Conservation (phyloP, 83 land plant genomes). For the Larix sibirica region DNA sequence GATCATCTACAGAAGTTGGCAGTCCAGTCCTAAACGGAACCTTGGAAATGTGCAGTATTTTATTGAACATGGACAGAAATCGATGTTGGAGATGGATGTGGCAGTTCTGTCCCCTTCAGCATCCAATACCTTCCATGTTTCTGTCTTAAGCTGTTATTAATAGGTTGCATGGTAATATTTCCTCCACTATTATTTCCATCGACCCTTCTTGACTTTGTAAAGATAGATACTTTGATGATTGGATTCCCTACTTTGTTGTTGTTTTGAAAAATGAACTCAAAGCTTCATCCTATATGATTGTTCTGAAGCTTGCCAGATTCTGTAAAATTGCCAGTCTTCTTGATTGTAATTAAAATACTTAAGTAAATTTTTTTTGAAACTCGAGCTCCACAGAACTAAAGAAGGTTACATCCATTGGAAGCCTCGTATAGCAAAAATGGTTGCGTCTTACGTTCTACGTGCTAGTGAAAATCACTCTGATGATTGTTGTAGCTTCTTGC, state of each 20-base stretch:
- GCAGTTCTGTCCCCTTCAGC: background rate
- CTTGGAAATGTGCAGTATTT: background rate
- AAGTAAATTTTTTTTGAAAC: background rate
- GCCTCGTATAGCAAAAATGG: background rate
- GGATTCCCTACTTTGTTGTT: background rate
- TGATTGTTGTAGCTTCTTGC: background rate
- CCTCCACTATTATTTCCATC: background rate
- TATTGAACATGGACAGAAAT: background rate
- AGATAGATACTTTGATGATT: background rate
- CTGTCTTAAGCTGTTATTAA: background rate
- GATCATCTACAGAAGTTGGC: constrained; percentile 90
- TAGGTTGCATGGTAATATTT: background rate
- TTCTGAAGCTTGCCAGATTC: background rate
- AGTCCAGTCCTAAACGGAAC: constrained; percentile 52
- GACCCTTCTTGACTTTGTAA: constrained; percentile 2
- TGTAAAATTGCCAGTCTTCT: background rate
- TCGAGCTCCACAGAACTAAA: background rate
- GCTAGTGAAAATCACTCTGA: background rate
- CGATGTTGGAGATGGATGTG: background rate
- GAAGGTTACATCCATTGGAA: background rate
- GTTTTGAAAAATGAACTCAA: background rate
- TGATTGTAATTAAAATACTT: constrained; percentile 4
- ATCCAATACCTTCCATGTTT: background rate
- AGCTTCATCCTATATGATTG: background rate
- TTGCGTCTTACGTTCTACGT: background rate